Evolutionary conservation across 345 rosid genomes (phyloP), one percentile per base, ranked within the genome.

Genomic region (Murraya koenigii): DNA sequence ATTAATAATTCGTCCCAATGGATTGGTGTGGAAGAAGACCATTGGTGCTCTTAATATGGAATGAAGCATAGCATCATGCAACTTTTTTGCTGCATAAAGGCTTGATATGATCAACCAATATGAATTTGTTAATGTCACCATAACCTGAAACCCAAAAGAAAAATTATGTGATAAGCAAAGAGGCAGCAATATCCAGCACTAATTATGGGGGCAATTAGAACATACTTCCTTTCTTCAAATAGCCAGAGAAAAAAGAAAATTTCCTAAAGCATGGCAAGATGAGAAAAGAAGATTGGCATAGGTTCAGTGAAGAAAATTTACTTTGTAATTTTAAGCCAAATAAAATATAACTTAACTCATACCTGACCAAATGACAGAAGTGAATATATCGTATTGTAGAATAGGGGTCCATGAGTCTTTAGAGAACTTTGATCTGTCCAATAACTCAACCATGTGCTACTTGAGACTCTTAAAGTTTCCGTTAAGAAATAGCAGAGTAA

Each of bases 1-100:
- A 85, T 96, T 96, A 78, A 96, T 96, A 63, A 96, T 89, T 19
- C 98, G 84, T 25, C 99, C 99, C 72, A 96, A 85, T 44, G 99
- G 99, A 80, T 94, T 96, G 74, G 99, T 96, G 74, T 94, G 98
- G 85, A 96, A 96, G 85, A 96, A 96, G 73, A 89, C 90, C 98
- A 96, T 92, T 47, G 99, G 99, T 79, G 98, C 99, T 86, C 99
- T 89, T 80, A 96, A 82, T 72, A 96, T 92, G 74, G 99, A 87
- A 68, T 78, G 77, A 79, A 96, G 99, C 97, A 96, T 94, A 71
- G 97, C 95, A 75, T 96, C 90, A 70, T 94, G 99, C 90, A 96
- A 77, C 85, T 84, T 92, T 82, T 64, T 96, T 54, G 99, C 97
- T 22, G 99, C 99, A 84, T 88, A 86, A 19, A 96, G 89, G 84